Evolutionary conservation across 2,329 filamentous ascomycete species (phyloP), one percentile per base, ranked within the genome.

Genomic region (Fusarium sp.): DNA sequence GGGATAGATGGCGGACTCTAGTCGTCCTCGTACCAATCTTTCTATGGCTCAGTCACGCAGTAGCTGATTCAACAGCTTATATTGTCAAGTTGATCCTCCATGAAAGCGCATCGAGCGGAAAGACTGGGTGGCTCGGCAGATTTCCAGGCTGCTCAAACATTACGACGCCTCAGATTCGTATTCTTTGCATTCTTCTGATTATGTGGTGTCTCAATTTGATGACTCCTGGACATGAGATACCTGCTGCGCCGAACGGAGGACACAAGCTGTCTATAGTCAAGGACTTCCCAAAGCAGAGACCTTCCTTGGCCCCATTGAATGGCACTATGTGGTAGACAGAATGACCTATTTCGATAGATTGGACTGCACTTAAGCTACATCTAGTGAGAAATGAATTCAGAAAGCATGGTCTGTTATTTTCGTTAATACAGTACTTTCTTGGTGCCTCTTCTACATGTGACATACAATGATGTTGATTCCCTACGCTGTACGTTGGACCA

Each of bases 21-120:
- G 8, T 70, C 4, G 24, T 77, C 16, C 53, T 77, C 18, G 66
- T 75, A 1, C 73, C 75, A 3, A 18, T 75, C n/a, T 75, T 77
- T 46, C 46, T 77, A 9, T 77, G 75, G 74, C 52, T 74, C 24
- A 73, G 74, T 46, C 59, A 73, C 25, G 42, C 45, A 12, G 65
- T 70, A 11, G 63, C 71, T 10, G 66, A 66, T 7, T 70, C 75
- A 6, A 75, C 75, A 4, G 62, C 38, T 9, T 20, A 46, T 12
- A 62, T 55, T 3, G 52, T 34, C 3, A 22, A 20, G 4, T 3
- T 20, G 8, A 34, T 55, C 9, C 16, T 50, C 3, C 7, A 49
- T 15, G 6, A 9, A 16, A 32, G 25, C 4, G n/a, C 12, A 18
- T 4, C 27, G 27, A 10, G 15, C 16, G 25, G 25, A n/a, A 45